Conservation (phyloP, 1,284 basidiomycete species). For the Rhodotorula mucilaginosa region DNA sequence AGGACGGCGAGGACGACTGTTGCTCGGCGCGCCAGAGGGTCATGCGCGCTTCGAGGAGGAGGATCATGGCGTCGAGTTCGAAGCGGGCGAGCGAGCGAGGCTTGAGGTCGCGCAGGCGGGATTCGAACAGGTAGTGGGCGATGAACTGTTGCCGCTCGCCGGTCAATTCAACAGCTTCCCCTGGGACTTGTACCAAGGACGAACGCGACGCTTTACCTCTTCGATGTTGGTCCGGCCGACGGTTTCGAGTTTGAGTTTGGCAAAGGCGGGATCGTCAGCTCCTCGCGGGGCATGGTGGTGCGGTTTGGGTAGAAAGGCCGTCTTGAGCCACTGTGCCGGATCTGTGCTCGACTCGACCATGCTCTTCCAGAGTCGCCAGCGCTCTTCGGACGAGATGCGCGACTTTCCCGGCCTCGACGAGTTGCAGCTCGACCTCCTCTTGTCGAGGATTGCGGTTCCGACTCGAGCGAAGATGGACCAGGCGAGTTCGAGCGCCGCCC, state of each 20-base stretch:
- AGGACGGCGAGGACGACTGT: no score
- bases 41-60: conserved; percentile 32
- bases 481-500: conserved; percentile 11
- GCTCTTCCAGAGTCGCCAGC: conserved; percentile 31
- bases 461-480: conserved; percentile 11
- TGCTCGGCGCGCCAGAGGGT: conserved; percentile 12
- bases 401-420: background rate
- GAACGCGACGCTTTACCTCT: conserved; percentile 7
- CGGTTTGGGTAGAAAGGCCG: conserved; percentile 19
- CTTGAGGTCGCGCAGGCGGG: conserved; percentile 14
- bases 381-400: conserved; percentile 21
- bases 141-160: conserved; percentile 14
- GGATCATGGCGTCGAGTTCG: conserved; percentile 34
- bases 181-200: no score
- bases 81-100: conserved; percentile 10
- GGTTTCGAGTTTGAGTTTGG: conserved; percentile 21
- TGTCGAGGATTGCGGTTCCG: background rate
- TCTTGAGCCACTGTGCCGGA: conserved; percentile 29
- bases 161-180: background rate
- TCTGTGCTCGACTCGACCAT: conserved; percentile 25
- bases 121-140: conserved; percentile 31
- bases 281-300: conserved; percentile 17
- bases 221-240: conserved; percentile 37
- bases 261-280: conserved; percentile 22
- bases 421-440: conserved; percentile 9